Evolutionary conservation across 75 land plant genomes (phyloP).

Genomic region (Sequoia sempervirens): DNA sequence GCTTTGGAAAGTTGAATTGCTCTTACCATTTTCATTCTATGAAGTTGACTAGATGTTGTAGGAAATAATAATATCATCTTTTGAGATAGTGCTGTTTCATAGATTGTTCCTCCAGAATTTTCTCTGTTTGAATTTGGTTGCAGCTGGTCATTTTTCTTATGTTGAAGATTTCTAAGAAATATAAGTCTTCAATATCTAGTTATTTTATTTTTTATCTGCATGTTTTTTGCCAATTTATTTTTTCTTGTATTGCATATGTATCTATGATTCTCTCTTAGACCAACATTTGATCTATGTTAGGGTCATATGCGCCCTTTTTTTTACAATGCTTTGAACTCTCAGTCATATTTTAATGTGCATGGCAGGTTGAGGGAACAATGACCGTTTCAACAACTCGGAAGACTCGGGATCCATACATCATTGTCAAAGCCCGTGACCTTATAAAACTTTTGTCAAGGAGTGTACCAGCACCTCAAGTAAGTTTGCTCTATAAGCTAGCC

Average conservation of each 20-base stretch:
- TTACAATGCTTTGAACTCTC: not conserved
- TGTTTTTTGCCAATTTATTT: not conserved
- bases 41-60: not conserved
- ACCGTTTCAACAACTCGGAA: constrained; percentile 87
- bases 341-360: not conserved
- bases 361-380: constrained; percentile 94
- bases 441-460: constrained; percentile 86
- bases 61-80: not conserved
- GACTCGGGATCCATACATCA: constrained; percentile 87
- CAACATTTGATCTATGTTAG: not conserved
- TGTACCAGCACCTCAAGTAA: constrained; percentile 95
- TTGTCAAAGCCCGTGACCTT: constrained; percentile 87
- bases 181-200: not conserved
- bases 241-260: not conserved
- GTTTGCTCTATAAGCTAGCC: not conserved
- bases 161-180: not conserved
- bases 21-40: not conserved
- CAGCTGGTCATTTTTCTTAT: not conserved
- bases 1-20: not conserved
- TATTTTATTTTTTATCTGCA: not conserved
- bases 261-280: not conserved
- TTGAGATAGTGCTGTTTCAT: not conserved
- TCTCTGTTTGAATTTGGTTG: not conserved
- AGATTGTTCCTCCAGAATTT: not conserved
- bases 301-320: not conserved